Base-by-base conservation (phyloP, 2,329 filamentous ascomycete genomes). In the Cryphonectria carpinicola region DNA sequence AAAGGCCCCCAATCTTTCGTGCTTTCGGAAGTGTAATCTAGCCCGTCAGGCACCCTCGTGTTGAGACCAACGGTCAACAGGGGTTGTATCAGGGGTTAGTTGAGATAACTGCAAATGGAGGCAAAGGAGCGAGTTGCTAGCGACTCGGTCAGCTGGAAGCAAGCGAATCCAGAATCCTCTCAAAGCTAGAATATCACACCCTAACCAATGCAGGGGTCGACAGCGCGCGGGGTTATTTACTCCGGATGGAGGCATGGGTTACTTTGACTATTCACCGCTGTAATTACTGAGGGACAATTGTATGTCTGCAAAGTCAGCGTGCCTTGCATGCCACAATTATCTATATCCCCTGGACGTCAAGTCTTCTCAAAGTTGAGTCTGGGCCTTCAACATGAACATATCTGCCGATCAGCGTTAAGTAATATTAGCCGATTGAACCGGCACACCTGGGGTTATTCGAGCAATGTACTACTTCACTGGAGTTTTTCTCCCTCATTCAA, bases 91-190 rank as follows among this genome's bases (percentile, higher is more conserved):
- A 58, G 54, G 54, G 54, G 25, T 58, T 13, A 19, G 3, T 11
- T 11, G 13, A 58, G 25, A 58, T 32, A 58, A 35, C 11, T 35
- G 28, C 52, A 56, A 28, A 28, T 4, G n/a, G 32, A 28, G 49
- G 25, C n/a, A 28, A 28, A 28, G 25, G 25, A 17, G 14, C 25
- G 25, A 32, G 52, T 28, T 56, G 25, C 52, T 56, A 56, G 52
- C 25, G 52, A 56, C 52, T 56, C 52, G n/a, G 52, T 56, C 52
- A 56, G 13, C 52, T 56, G 52, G 28, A 58, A 58, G 54, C 25
- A 58, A 32, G 54, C 54, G 13, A 58, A 58, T 19, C 25, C 54
- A 32, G 54, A 58, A 22, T 8, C 28, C 28, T 32, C 54, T 19
- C 46, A 8, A 58, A 35, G 25, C 52, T 14, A 17, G 10, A 56